Base-by-base conservation (phyloP, 805 yeast genomes). In the Wickerhamiella hasegawae region DNA sequence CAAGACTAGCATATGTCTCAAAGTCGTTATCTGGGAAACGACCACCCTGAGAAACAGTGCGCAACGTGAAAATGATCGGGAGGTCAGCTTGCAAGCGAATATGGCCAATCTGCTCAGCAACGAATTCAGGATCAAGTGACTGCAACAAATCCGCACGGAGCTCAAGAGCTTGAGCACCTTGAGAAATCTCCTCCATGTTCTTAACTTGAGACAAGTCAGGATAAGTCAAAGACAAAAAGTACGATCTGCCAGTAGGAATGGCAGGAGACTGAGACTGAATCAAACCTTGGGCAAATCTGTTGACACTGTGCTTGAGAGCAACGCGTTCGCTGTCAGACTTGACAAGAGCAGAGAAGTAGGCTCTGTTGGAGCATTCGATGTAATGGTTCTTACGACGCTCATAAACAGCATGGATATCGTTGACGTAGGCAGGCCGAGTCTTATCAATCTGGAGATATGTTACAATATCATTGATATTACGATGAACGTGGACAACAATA, bases 381-480 rank as follows among this genome's bases (percentile, higher is more conserved):
- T 84, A 90, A 76, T 80, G 76, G 5, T 57, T 50, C 55, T 80
- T 77, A 56, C 99, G 72, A 52, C 84, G 72, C 25, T 60, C 50
- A 93, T 95, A 90, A 21, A 90, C 96, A 20, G 69, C 72, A 44
- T 66, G 65, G 46, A 84, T 75, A 48, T 84, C 95, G 45, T 73
- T 81, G 10, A 66, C 66, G 47, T 76, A 85, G 1, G 94, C 80
- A 12, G 99, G 99, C 52, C 99, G 69, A 0, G 84, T 65, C 32
- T 79, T 72, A 56, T 90, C 99, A 39, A 63, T 57, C 36, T 73
- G 67, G 44, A 90, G 66, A 55, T 81, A 83, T 8, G 65, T 62
- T 27, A 84, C 72, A 21, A 93, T 82, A 45, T 81, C 78, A 38
- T 73, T 75, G 41, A 87, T 68, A 47, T 81, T 80, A 45, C 99